Evolutionary conservation across 441 rosid species (phyloP), one percentile per base, ranked within the genome.

Genomic region (Erysimum cheiri): DNA sequence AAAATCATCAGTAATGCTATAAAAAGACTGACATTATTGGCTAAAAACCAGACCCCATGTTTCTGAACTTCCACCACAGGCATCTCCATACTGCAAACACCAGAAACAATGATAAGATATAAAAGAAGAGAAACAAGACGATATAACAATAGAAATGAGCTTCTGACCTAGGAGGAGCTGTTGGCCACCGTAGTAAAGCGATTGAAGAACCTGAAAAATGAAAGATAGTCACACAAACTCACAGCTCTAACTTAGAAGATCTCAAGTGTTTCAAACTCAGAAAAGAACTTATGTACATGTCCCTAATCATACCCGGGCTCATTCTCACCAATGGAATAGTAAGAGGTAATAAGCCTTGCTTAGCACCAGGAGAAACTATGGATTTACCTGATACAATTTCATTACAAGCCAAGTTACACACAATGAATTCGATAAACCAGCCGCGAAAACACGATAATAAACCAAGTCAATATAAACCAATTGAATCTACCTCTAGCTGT

Each of bases 141-240:
- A 40, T 43, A 4, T 17, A 22, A 19, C 15, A n/a, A 43, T 0
- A 48, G 31, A 52, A 63, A 19, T 2, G 39, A 71, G 29, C 41
- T 50, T 63, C 84, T 75, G 62, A 89, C 97, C 93, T 88, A 71
- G 87, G 54, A 26, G 81, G 95, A 69, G 97, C 88, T 41, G 92
- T 88, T 78, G 98, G 97, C 98, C 98, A 91, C 75, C 97, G 82
- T 44, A 93, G 81, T 69, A 91, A 59, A 32, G 93, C 96, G 58
- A 83, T 91, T 29, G 83, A 64, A 64, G 83, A 65, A 68, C 84
- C 97, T 91, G 77, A 14, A 29, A 37, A 60, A 43, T 31, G 72
- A 78, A 14, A 62, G 15, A 66, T 4, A n/a, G 47, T 11, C 60
- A 73, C 24, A 79, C 59, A 67, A 75, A 46, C 77, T 15, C 53